phyloP scores from a whole-genome alignment of 495 filamentous ascomycete species.

The Oleoguttula mirabilis region DNA sequence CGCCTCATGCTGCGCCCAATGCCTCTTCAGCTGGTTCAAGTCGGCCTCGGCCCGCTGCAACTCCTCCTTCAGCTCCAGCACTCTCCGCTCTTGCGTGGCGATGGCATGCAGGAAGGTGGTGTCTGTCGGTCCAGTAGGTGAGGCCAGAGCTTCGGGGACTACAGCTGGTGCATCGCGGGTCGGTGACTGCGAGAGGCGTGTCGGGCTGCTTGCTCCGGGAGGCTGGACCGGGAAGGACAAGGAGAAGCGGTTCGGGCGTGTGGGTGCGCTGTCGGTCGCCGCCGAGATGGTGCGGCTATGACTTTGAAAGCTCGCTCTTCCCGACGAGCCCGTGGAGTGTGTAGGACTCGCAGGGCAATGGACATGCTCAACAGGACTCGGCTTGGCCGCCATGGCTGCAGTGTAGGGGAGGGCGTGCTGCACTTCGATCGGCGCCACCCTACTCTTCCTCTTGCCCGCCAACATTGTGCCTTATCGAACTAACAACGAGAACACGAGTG shows the following conservation, averaged over 20 bases:
- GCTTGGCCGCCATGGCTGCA: constrained; percentile 9
- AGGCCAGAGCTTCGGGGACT: constrained; percentile 33
- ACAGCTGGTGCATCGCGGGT: constrained; percentile 5
- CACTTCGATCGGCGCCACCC: constrained; percentile 4
- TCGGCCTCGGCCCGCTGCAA: constrained; percentile 68
- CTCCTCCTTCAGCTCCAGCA: constrained; percentile 85
- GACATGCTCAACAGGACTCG: constrained; percentile 14
- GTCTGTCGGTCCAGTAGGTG: constrained; percentile 49
- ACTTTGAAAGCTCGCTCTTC: constrained; percentile 2
- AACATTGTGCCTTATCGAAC: no score
- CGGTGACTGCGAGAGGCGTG: constrained; percentile 10
- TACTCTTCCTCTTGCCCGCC: neutral
- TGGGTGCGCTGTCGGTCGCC: constrained; percentile 23
- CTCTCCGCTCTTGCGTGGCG: constrained; percentile 83
- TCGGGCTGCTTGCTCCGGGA: constrained; percentile 14
- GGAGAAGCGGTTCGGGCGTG: constrained; percentile 59
- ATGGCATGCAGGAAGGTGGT: constrained; percentile 73
- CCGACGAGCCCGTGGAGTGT: neutral
- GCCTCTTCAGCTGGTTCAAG: constrained; percentile 62
- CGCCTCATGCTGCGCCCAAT: constrained; percentile 68
- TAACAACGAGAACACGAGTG: neutral
- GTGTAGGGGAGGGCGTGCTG: neutral
- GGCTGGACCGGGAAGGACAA: constrained; percentile 59
- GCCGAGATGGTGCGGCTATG: constrained; percentile 8
- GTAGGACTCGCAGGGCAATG: constrained; percentile 7